phyloP scores from a whole-genome alignment of 2,329 filamentous ascomycete species.

The Phaeosphaeria sp. region DNA sequence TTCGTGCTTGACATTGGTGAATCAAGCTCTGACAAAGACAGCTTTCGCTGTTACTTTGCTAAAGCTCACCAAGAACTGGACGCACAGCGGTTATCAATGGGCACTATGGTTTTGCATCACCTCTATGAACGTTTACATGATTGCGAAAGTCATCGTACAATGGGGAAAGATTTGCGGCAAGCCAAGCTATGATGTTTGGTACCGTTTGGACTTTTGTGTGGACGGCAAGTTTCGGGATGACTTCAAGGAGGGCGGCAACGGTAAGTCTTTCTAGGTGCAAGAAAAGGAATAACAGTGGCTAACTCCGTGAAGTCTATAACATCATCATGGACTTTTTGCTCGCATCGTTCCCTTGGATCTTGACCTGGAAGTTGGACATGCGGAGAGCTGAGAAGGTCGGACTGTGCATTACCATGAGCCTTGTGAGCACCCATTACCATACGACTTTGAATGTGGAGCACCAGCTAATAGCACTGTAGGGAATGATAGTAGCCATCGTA shows the following conservation, averaged over 20 bases:
- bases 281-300: background rate
- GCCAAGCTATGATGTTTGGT: slow-evolving; percentile 55
- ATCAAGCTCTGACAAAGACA: slow-evolving; percentile 47
- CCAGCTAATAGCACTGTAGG: slow-evolving; percentile 24
- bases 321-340: slow-evolving; percentile 63
- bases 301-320: slow-evolving; percentile 56
- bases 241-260: slow-evolving; percentile 61
- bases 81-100: slow-evolving; percentile 35
- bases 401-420: slow-evolving; percentile 59
- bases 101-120: slow-evolving; percentile 59
- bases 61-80: slow-evolving; percentile 54
- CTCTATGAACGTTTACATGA: slow-evolving; percentile 58
- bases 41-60: slow-evolving; percentile 51
- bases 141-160: slow-evolving; percentile 58
- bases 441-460: background rate
- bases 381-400: slow-evolving; percentile 58
- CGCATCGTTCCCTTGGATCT: slow-evolving; percentile 59
- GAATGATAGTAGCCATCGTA: slow-evolving; percentile 58
- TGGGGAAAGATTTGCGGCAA: slow-evolving; percentile 58
- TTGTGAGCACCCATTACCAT: slow-evolving; percentile 29
- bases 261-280: slow-evolving; percentile 43
- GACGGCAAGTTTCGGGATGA: slow-evolving; percentile 47
- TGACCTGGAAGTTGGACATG: slow-evolving; percentile 59
- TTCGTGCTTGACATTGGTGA: slow-evolving; percentile 49
- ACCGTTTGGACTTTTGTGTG: slow-evolving; percentile 57